phyloP scores from a whole-genome alignment of 2,329 filamentous ascomycete genomes.

The Aspergillus sp. region DNA sequence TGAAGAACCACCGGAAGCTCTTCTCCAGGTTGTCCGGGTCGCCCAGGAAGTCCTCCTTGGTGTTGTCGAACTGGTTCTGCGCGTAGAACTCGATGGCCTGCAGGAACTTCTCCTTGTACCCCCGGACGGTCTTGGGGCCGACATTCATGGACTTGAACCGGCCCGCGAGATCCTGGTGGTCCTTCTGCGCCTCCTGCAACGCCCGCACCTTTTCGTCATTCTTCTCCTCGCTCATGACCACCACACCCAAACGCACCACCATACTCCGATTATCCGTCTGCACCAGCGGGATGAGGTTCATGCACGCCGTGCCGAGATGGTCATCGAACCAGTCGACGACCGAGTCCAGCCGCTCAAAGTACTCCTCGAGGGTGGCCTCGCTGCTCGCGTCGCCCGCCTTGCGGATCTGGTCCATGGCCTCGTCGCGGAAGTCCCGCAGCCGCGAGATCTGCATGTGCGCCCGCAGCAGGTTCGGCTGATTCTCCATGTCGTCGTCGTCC shows the following conservation, averaged over 20 bases:
- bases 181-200: slow-evolving; percentile 88
- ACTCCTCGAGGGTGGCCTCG: slow-evolving; percentile 81
- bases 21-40: slow-evolving; percentile 84
- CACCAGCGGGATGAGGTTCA: slow-evolving; percentile 86
- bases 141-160: slow-evolving; percentile 94
- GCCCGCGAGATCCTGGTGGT: slow-evolving; percentile 90
- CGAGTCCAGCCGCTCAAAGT: slow-evolving; percentile 82
- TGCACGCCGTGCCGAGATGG: slow-evolving; percentile 82
- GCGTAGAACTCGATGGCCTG: slow-evolving; percentile 73
- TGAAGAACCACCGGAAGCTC: slow-evolving; percentile 93
- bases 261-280: slow-evolving; percentile 83
- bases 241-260: slow-evolving; percentile 84
- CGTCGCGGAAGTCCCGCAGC: slow-evolving; percentile 89
- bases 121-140: slow-evolving; percentile 85
- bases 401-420: slow-evolving; percentile 94
- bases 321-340: slow-evolving; percentile 95
- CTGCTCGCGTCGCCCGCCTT: slow-evolving; percentile 70
- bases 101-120: slow-evolving; percentile 95
- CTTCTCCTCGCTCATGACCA: slow-evolving; percentile 95
- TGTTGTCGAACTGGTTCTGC: slow-evolving; percentile 70
- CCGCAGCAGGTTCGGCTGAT: slow-evolving; percentile 85
- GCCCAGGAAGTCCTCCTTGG: slow-evolving; percentile 72
- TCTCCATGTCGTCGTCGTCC: slow-evolving; percentile 82
- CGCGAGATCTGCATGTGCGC: slow-evolving; percentile 91
- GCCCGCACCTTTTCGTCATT: slow-evolving; percentile 90